Evolutionary conservation across 2,329 filamentous ascomycete species (phyloP), one percentile per base, ranked within the genome.

Genomic region (Lachnellula cervina): DNA sequence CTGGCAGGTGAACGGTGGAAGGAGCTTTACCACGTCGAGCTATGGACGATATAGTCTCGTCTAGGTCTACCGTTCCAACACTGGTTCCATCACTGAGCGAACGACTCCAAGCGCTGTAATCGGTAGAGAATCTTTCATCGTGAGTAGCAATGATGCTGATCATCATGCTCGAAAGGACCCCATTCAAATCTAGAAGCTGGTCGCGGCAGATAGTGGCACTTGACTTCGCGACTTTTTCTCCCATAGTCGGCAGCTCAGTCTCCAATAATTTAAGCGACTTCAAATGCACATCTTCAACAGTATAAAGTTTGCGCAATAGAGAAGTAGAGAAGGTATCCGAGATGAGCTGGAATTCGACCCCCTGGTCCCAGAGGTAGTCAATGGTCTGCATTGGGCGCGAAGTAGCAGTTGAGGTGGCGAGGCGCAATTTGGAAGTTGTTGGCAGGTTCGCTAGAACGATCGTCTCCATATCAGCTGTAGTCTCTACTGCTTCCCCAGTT

Each of bases 251-350:
- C 49, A 89, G 71, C 65, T 90, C 87, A 1, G 76, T 74, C 68
- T 88, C 84, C 0, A 90, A 74, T 17, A 87, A 75, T 45, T 80
- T 76, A 48, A 90, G 72, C 43, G 83, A 81, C 46, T 78, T 78
- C 40, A 90, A 72, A 46, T 74, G 80, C 0, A 85, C 81, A 23
- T 77, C 73, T 13, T 73, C 71, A 17, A 84, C 69, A 1, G 69
- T 72, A 50, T 78, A 73, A 47, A 87, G 70, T 61, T 79, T 84
- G 14, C 74, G 72, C 62, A 89, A 73, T 3, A 89, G 65, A 0
- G 78, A 77, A 21, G 75, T 64, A 6, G 80, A 77, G 17, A 84
- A 63, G 4, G 70, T 72, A 34, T 76, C 76, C 13, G 72, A 73
- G 69, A 80, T 77, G 6, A 79, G 77, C 37, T 76, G 69, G 0